phyloP scores from a whole-genome alignment of 805 yeast species.

The Dipodascopsis uninucleata region DNA sequence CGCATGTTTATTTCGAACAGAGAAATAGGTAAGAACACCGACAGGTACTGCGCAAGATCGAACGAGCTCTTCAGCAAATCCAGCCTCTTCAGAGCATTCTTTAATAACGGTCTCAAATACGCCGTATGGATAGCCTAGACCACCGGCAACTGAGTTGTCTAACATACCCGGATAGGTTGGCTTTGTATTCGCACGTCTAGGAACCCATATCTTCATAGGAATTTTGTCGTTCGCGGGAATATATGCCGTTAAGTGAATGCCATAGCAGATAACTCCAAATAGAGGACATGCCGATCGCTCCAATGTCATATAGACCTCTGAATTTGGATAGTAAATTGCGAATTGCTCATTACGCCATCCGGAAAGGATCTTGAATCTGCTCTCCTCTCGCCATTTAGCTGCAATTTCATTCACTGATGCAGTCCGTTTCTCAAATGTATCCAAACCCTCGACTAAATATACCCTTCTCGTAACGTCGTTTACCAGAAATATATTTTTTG shows the following conservation, averaged over 20 bases:
- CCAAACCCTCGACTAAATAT: slow-evolving; percentile 33
- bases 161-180: slow-evolving; percentile 87
- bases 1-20: slow-evolving; percentile 33
- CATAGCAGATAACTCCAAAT: slow-evolving; percentile 84
- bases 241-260: slow-evolving; percentile 83
- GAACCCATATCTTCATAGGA: slow-evolving; percentile 62
- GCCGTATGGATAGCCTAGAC: slow-evolving; percentile 78
- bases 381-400: slow-evolving; percentile 33
- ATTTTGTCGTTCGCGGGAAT: slow-evolving; percentile 50
- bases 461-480: slow-evolving; percentile 32
- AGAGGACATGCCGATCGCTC: slow-evolving; percentile 82
- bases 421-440: slow-evolving; percentile 44
- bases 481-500: slow-evolving; percentile 29
- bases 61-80: slow-evolving; percentile 55
- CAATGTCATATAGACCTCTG: slow-evolving; percentile 57
- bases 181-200: slow-evolving; percentile 71
- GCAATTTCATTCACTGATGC: slow-evolving; percentile 37
- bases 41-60: slow-evolving; percentile 43
- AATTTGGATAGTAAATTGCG: slow-evolving; percentile 57
- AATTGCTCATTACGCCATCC: slow-evolving; percentile 86
- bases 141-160: slow-evolving; percentile 95
- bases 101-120: slow-evolving; percentile 72
- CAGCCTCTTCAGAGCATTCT: slow-evolving; percentile 91
- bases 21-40: slow-evolving; percentile 65
- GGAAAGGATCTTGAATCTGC: slow-evolving; percentile 34